Evolutionary conservation across 2,329 filamentous ascomycete genomes (phyloP).

Genomic region (Colletotrichum scovillei): DNA sequence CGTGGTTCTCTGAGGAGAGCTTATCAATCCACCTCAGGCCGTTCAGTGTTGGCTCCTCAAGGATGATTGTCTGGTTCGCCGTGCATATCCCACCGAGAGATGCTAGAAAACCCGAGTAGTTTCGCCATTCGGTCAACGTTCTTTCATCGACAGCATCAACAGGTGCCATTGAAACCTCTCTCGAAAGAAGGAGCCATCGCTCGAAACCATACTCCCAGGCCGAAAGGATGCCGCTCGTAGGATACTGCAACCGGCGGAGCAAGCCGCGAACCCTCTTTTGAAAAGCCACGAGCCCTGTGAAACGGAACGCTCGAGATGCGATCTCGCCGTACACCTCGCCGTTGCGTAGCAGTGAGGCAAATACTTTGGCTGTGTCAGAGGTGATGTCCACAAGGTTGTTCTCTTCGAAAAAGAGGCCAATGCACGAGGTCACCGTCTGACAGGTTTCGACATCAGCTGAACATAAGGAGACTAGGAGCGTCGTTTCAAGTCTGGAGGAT

Average conservation of each 20-base stretch:
- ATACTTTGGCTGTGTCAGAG: conserved; percentile 60
- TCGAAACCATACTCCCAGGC: conserved; percentile 76
- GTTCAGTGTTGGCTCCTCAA: conserved; percentile 68
- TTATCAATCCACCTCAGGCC: conserved; percentile 74
- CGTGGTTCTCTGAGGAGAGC: conserved; percentile 66
- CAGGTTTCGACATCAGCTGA: conserved; percentile 74
- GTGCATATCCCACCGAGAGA: conserved; percentile 75
- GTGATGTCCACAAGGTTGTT: conserved; percentile 64
- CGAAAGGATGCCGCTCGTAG: conserved; percentile 73
- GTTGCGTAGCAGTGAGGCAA: conserved; percentile 68
- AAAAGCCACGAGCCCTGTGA: conserved; percentile 77
- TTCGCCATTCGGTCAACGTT: conserved; percentile 73
- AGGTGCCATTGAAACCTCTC: conserved; percentile 67
- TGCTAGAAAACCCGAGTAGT: conserved; percentile 75
- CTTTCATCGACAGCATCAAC: conserved; percentile 65
- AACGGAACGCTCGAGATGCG: conserved; percentile 71
- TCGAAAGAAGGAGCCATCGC: conserved; percentile 72
- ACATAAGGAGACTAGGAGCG: conserved; percentile 72
- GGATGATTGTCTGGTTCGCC: conserved; percentile 64
- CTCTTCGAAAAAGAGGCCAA: conserved; percentile 72
- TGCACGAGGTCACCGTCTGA: conserved; percentile 71
- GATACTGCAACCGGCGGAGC: conserved; percentile 69
- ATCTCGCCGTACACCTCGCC: conserved; percentile 71
- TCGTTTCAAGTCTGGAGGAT: conserved; percentile 69
- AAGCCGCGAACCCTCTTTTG: conserved; percentile 73